Base-by-base conservation (phyloP, 768 basidiomycete genomes). In the Pleurotus tuber-regium region DNA sequence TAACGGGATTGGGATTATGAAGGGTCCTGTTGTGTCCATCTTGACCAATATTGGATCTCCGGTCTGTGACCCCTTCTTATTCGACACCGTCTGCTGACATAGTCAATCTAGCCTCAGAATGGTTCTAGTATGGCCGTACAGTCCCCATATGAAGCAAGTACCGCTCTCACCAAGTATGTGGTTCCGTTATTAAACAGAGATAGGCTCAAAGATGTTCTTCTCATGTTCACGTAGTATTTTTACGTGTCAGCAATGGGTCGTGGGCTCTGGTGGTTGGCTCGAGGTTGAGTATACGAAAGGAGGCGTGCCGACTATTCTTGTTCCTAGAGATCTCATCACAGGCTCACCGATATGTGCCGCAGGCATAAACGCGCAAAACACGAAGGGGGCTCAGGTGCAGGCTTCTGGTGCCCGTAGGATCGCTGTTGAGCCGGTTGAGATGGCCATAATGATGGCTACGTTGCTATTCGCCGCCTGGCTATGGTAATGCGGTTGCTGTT, bases 41-140 rank as follows among this genome's bases (percentile, higher is more conserved):
- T 55, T 85, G 55, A 89, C 86, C 19, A 87, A 84, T 66, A 80
- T 89, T 54, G 89, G 87, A 26, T 86, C 86, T 50, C 85, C 86
- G 18, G 86, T 87, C 61, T 50, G 77, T 55, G 55, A 16, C 21
- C 25, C 14, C 43, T 4, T 26, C 16, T 6, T 10, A 16, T n/a
- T 38, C 35, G n/a, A 7, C 31, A 19, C 50, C 35, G 43, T 54
- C 24, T 36, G 30, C 33, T 12, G 29, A n/a, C n/a, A n/a, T n/a
- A n/a, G n/a, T n/a, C 4, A 25, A 51, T 60, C 2, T 57, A 84
- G 84, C 80, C 84, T 2, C 71, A 74, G 56, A 83, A 84, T 58
- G 67, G 72, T 19, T 82, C 74, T 5, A 66, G 72, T 56, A 72
- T 83, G 44, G 71, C 80, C 2, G 82, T 82, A n/a, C 73, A 77